Evolutionary conservation across 345 rosid genomes (phyloP).

Genomic region (Passiflora organensis): DNA sequence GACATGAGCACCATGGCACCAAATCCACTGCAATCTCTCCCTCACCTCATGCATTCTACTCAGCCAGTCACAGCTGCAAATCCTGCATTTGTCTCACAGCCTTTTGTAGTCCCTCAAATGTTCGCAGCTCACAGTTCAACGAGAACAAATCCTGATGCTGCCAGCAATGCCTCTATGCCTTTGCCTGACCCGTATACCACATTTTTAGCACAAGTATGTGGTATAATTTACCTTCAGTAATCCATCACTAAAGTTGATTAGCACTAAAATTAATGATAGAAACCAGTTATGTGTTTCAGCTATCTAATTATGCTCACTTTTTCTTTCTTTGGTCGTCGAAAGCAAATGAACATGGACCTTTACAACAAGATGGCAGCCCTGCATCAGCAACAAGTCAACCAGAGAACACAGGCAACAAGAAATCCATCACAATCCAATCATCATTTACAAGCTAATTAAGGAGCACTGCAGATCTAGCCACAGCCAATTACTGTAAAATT

Average conservation of each 20-base stretch:
- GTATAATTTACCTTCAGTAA: not conserved
- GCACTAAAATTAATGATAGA: too few relatives aligned
- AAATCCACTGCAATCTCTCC: not conserved
- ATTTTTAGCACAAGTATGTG: constrained; percentile 49
- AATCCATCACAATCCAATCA: not conserved
- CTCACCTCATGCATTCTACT: constrained; percentile 20
- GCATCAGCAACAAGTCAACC: constrained; percentile 46
- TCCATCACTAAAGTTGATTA: too few relatives aligned
- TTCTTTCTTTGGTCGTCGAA: not conserved
- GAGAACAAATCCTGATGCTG: constrained; percentile 12
- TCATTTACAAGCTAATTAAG: not conserved
- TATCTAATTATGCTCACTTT: not conserved
- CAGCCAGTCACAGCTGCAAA: constrained; percentile 1
- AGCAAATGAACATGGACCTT: constrained; percentile 51
- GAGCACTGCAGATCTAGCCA: too few relatives aligned
- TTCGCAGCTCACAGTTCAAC: constrained; percentile 7
- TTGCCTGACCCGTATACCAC: constrained; percentile 44
- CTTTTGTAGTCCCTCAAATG: constrained; percentile 18
- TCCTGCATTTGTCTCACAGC: constrained; percentile 24
- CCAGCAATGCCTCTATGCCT: constrained; percentile 10
- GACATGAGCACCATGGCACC: constrained; percentile 20
- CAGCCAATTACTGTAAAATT: too few relatives aligned
- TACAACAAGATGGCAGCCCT: constrained; percentile 45
- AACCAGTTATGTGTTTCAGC: not conserved
- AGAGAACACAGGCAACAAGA: constrained; percentile 29